Conservation (phyloP, 2,329 filamentous ascomycete species). For the Monosporascus sp. region DNA sequence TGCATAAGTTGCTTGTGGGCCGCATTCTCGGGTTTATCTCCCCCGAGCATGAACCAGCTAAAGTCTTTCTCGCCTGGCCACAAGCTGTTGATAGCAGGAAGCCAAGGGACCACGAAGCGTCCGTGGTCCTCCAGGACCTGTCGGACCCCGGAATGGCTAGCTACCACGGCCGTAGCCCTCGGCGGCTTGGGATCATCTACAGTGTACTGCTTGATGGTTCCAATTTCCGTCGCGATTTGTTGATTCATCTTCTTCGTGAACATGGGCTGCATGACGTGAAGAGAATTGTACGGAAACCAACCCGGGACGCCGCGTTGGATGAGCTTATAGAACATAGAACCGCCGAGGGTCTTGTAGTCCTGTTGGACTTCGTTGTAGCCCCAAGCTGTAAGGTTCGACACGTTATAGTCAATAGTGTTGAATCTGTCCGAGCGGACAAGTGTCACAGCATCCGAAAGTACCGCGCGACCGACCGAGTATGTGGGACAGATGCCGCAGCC, state of each 20-base stretch:
- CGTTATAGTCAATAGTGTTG: slow-evolving; percentile 46
- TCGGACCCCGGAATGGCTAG: slow-evolving; percentile 22
- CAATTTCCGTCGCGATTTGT: slow-evolving; percentile 33
- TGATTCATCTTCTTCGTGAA: slow-evolving; percentile 38
- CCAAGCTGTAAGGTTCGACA: slow-evolving; percentile 36
- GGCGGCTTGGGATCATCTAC: slow-evolving; percentile 32
- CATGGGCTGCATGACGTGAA: slow-evolving; percentile 41
- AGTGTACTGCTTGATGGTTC: slow-evolving; percentile 30
- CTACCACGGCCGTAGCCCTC: slow-evolving; percentile 22
- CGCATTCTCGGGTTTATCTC: slow-evolving; percentile 27
- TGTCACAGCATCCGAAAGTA: slow-evolving; percentile 55
- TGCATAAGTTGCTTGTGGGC: slow-evolving; percentile 25
- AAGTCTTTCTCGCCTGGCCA: slow-evolving; percentile 33
- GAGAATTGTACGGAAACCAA: slow-evolving; percentile 38
- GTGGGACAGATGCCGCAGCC: slow-evolving; percentile 48
- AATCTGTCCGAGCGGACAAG: slow-evolving; percentile 57
- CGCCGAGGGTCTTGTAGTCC: slow-evolving; percentile 33
- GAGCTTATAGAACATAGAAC: slow-evolving; percentile 41
- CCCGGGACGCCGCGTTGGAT: slow-evolving; percentile 40
- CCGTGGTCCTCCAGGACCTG: slow-evolving; percentile 27
- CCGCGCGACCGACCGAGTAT: slow-evolving; percentile 49
- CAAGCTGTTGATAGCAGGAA: slow-evolving; percentile 23
- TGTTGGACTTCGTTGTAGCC: slow-evolving; percentile 36
- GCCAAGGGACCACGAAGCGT: slow-evolving; percentile 31
- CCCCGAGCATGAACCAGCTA: slow-evolving; percentile 35